Percentiles rank a stretch among this genome's conserved stretches.
Evolutionary conservation across 2,329 filamentous ascomycete species (phyloP).

Genomic region (Aspergillus sp.): DNA sequence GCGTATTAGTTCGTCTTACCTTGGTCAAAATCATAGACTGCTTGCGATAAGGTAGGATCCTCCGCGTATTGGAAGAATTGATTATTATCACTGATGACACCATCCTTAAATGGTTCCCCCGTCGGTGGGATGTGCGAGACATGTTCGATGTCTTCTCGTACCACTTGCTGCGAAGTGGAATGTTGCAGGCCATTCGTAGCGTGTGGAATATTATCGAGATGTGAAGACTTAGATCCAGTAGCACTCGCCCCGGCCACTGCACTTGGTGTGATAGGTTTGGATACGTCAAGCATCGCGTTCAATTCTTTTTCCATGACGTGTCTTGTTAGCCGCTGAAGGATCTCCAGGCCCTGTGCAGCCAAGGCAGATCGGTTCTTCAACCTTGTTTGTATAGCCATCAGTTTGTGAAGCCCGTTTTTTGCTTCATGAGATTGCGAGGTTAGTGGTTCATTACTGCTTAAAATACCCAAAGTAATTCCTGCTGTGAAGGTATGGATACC

Average conservation of each 20-base stretch:
- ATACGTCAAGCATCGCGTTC: constrained; percentile 10
- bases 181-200: too few relatives aligned
- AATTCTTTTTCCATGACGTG: constrained; percentile 19
- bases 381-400: constrained; percentile 15
- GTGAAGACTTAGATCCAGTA: too few relatives aligned
- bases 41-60: constrained; percentile 1
- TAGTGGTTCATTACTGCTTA: constrained; percentile 18
- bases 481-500: constrained; percentile 22
- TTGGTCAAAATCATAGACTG: constrained; percentile 16
- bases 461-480: constrained; percentile 14
- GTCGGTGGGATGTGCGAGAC: too few relatives aligned
- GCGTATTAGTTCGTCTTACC: constrained; percentile 4
- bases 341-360: constrained; percentile 14
- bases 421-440: constrained; percentile 8
- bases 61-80: not conserved
- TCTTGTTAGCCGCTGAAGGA: constrained; percentile 12
- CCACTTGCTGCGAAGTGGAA: too few relatives aligned
- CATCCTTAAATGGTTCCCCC: too few relatives aligned
- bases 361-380: constrained; percentile 12
- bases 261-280: not conserved
- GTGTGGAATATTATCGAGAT: too few relatives aligned
- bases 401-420: constrained; percentile 14
- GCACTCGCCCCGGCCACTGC: too few relatives aligned
- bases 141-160: too few relatives aligned
- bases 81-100: too few relatives aligned